Conservation (phyloP, 2,329 filamentous ascomycete species). For the Phialocephala sp. region DNA sequence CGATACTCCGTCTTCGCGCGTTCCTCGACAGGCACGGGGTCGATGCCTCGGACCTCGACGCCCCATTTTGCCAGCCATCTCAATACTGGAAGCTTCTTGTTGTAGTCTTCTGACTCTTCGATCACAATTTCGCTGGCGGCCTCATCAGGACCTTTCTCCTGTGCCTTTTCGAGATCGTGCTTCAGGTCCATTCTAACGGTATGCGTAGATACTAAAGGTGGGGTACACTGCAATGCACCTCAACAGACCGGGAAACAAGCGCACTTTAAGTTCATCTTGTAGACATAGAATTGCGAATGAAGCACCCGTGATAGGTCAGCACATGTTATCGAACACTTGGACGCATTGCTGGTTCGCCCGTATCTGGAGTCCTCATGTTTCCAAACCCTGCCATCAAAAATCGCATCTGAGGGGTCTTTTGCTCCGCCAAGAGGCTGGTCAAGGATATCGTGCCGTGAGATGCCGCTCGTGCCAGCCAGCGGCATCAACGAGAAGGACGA, state of each 20-base stretch:
- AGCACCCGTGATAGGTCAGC: not conserved
- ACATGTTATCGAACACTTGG: slow-evolving; percentile 1
- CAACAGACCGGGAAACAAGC: not conserved
- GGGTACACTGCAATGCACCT: not conserved
- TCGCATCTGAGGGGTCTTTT: not conserved
- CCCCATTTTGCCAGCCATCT: slow-evolving; percentile 40
- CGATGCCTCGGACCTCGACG: slow-evolving; percentile 60
- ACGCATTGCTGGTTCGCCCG: not conserved
- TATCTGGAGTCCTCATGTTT: not conserved
- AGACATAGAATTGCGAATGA: not conserved
- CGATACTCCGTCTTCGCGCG: slow-evolving; percentile 58
- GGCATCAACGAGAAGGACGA: not conserved
- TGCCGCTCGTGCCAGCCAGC: slow-evolving; percentile 2
- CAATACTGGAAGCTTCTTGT: slow-evolving; percentile 15
- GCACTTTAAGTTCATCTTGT: not conserved
- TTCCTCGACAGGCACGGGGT: slow-evolving; percentile 59
- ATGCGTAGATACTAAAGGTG: slow-evolving; percentile 1
- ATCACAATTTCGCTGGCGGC: slow-evolving; percentile 10
- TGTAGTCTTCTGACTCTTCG: slow-evolving; percentile 8
- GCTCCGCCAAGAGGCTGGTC: slow-evolving; percentile 2
- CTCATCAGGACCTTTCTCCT: not conserved
- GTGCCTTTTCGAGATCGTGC: slow-evolving; percentile 8
- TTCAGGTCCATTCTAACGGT: slow-evolving; percentile 1
- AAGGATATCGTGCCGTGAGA: slow-evolving; percentile 3
- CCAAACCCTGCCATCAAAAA: not conserved